Evolutionary conservation across 176 grass and related monocot species (phyloP).

Genomic region (Oryza australiensis): DNA sequence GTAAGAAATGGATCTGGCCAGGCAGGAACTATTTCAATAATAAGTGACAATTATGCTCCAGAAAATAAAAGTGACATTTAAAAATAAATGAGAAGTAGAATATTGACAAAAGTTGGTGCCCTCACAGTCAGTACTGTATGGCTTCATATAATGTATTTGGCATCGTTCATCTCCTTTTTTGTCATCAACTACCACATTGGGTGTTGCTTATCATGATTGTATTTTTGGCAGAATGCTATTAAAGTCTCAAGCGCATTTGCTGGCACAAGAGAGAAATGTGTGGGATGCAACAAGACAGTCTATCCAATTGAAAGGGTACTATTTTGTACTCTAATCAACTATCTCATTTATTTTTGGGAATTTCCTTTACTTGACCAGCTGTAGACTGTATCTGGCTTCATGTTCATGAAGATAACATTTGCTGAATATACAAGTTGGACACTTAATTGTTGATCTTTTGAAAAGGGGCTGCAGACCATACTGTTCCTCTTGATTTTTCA

Average conservation of each 20-base stretch:
- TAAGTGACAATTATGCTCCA: neutral
- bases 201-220: conserved; percentile 25
- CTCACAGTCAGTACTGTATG: neutral
- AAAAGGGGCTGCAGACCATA: neutral
- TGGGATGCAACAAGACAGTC: conserved; percentile 88
- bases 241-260: conserved; percentile 90
- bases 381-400: conserved; percentile 14
- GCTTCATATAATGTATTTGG: conserved; percentile 7
- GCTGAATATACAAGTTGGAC: conserved; percentile 4
- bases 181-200: conserved; percentile 32
- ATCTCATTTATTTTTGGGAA: conserved; percentile 8
- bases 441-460: conserved; percentile 21
- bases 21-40: neutral
- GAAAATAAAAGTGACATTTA: neutral
- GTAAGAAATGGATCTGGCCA: conserved; percentile 14
- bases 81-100: neutral
- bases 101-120: conserved; percentile 14
- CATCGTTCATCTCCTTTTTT: conserved; percentile 22
- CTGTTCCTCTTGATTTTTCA: conserved; percentile 25
- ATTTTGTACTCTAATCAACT: conserved; percentile 24
- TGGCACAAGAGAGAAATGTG: conserved; percentile 93
- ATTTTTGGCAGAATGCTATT: conserved; percentile 74
- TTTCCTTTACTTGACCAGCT: conserved; percentile 21
- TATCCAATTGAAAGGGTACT: conserved; percentile 96
- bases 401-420: neutral